A percentile compares a stretch with the other conserved stretches of the same genome.
These are phyloP conservation scores for Gastrolobium villosum DNA, from an alignment of 306 rosid genomes.

Conservation along the genomic window DNA sequence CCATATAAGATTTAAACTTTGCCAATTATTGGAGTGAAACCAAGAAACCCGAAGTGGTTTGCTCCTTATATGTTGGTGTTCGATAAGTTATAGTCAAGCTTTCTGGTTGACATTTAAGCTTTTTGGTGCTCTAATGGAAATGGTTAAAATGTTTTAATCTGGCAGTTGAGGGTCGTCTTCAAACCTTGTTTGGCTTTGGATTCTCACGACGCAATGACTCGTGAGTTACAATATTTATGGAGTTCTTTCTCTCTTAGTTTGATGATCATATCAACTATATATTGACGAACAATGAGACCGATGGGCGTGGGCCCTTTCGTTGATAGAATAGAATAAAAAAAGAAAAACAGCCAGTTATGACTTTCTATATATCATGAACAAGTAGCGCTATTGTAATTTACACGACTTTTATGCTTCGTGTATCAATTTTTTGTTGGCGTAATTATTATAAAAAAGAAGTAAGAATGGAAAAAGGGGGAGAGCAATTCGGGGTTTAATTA, in stretches of 20 bases:
- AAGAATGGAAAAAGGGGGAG: conserved; percentile 5
- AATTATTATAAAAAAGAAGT: conserved; percentile 21
- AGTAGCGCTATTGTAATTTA: conserved; percentile 12
- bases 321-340: conserved; percentile 8
- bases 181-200: conserved; percentile 58
- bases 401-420: background rate
- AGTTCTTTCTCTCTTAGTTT: conserved; percentile 42
- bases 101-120: conserved; percentile 49
- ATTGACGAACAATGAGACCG: conserved; percentile 42
- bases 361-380: conserved; percentile 27
- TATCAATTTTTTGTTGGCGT: background rate
- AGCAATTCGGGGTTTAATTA: conserved; percentile 27
- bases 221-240: conserved; percentile 44
- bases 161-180: conserved; percentile 74
- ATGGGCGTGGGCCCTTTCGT: conserved; percentile 39
- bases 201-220: conserved; percentile 52
- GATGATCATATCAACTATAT: conserved; percentile 36
- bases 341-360: conserved; percentile 31
- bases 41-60: conserved; percentile 48
- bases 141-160: conserved; percentile 46
- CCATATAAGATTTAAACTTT: conserved; percentile 56
- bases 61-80: conserved; percentile 44
- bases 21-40: conserved; percentile 58
- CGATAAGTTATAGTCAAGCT: conserved; percentile 54
- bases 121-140: conserved; percentile 34